Base-by-base conservation (phyloP, 768 basidiomycete species). In the Tricholoma sp. region DNA sequence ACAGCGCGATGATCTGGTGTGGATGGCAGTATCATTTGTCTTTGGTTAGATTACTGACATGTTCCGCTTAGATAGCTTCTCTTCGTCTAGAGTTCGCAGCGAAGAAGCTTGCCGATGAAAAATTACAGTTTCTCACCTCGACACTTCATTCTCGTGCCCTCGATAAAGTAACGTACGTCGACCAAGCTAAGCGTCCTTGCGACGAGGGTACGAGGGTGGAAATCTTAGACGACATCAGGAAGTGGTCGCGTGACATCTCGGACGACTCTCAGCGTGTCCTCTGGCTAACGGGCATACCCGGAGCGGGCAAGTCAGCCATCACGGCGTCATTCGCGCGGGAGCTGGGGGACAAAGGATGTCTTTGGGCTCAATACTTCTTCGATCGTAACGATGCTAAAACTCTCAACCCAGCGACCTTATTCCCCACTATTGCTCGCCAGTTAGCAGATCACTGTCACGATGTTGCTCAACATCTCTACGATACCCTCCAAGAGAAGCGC, bases 361-460 rank as follows among this genome's bases (percentile, higher is more conserved):
- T 63, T 12, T 61, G 57, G 59, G 61, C 61, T 8, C 56, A 62
- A 50, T 59, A 59, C 47, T 62, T 62, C 49, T 57, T 63, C 56
- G 59, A 59, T 55, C 60, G 59, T 12, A 61, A 59, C 18, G 55
- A 55, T 20, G 56, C 44, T 15, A 48, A 59, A 20, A 61, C 60
- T 12, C 59, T 53, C 15, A 59, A 63, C 20, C 59, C 59, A 0
- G 57, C 55, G 31, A 33, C 44, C 3, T 65, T 60, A 32, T 60
- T 63, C 15, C 64, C 62, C 2, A 60, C 62, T 11, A 60, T 63
- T 37, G 64, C 62, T 12, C 59, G 57, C 6, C 62, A 65, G 54
- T 50, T 65, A 7, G 57, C 57, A 3, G 48, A 54, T 6, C 33
- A 44, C 4, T 62, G 59, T 20, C 28, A 41, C 4, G 48, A 48